Evolutionary conservation across 2,329 filamentous ascomycete genomes (phyloP), one percentile per base, ranked within the genome.

Genomic region (Ophiostoma populinum): DNA sequence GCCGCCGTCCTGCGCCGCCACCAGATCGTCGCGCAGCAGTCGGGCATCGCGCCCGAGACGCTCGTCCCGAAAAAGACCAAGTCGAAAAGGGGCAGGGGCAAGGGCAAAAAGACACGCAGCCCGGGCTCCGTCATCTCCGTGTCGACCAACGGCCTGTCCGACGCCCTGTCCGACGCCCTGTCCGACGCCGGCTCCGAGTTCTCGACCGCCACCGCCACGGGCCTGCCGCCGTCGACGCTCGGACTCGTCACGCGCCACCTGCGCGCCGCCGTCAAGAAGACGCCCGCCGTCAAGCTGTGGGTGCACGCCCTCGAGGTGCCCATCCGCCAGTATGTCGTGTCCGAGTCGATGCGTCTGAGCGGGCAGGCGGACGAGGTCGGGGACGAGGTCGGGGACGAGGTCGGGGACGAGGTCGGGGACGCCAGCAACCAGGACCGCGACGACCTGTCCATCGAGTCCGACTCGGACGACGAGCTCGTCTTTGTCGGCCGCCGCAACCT

Each of bases 261-360:
- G 36, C 74, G 80, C 34, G 68, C 77, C 49, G 79, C 76, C 47
- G 64, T 90, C 41, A 94, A 93, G 70, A 75, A 78, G 47, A 65
- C 70, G 30, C 78, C 76, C 38, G 82, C 76, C 7, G 79, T 92
- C 11, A 80, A 78, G 49, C 70, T 70, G 4, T 74, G 92, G 60
- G 67, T 95, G 13, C 79, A 81, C 47, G 76, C 78, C 31, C 64
- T 98, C 1, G 90, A 98, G 57, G 72, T 80, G 50, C 82, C 87
- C 13, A 78, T 95, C 7, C 61, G 90, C 30, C 61, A 62, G 29
- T 94, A 87, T 46, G 67, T 93, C 7, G 49, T 78, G 32, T 20
- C 22, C 16, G 24, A 25, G 17, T 20, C 22, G 24, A 20, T 19
- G 22, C 22, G 32, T 22, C 12, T 26, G 24, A 15, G n/a, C 12